A percentile compares a stretch with the other conserved stretches of the same genome.
phyloP scores from a whole-genome alignment of 345 rosid species.

The Luvunga scandens region DNA sequence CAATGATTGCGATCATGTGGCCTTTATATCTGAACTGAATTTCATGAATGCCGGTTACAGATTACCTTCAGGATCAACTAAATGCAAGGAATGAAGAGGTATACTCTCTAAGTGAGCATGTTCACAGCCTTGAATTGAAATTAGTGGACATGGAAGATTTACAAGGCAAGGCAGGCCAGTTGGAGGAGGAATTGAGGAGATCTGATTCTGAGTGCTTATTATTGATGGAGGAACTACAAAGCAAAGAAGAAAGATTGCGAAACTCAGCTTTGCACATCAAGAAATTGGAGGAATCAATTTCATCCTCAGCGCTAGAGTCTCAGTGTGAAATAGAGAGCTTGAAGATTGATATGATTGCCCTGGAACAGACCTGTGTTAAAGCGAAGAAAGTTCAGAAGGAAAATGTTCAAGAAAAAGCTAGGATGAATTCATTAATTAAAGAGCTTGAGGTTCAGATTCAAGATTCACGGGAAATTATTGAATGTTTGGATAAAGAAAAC shows the following conservation, averaged over 20 bases:
- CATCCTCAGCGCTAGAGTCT: constrained; percentile 56
- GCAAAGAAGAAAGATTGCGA: constrained; percentile 59
- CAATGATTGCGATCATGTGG: background rate
- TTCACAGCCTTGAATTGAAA: constrained; percentile 55
- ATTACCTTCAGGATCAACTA: constrained; percentile 82
- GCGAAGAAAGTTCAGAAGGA: constrained; percentile 55
- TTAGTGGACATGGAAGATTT: constrained; percentile 49
- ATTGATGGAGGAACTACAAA: constrained; percentile 53
- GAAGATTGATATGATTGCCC: constrained; percentile 64
- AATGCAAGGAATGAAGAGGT: constrained; percentile 58
- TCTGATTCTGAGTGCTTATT: constrained; percentile 46
- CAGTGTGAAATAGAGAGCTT: constrained; percentile 85
- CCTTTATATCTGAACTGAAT: background rate
- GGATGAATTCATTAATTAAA: constrained; percentile 35
- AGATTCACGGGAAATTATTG: constrained; percentile 38
- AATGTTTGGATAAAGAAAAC: constrained; percentile 47
- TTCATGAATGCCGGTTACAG: constrained; percentile 30
- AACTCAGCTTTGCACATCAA: constrained; percentile 41
- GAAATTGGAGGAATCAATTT: constrained; percentile 72
- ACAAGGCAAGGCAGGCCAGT: constrained; percentile 35
- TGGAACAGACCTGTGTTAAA: constrained; percentile 57
- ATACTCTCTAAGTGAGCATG: constrained; percentile 49
- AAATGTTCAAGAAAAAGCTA: constrained; percentile 45
- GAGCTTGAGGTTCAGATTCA: constrained; percentile 45
- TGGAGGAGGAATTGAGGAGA: constrained; percentile 53